These are phyloP conservation scores for Colletotrichum spinosum DNA, from an alignment of 2,329 filamentous ascomycete species.

Conservation along the genomic window DNA sequence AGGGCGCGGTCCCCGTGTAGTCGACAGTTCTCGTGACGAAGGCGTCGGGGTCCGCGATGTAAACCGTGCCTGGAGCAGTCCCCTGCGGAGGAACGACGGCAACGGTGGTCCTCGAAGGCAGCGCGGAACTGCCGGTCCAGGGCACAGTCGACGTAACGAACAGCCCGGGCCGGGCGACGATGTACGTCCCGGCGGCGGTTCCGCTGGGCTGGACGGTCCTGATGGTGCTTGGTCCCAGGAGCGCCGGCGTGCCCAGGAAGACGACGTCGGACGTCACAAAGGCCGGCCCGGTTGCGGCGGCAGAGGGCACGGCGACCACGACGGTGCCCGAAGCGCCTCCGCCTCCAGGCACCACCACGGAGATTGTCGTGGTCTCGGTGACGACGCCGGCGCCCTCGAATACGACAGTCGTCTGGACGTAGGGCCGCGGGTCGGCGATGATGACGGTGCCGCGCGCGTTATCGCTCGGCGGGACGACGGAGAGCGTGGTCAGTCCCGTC, in stretches of 20 bases:
- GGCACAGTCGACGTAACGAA: conserved; percentile 33
- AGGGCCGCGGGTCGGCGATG: conserved; percentile 5
- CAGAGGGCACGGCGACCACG: conserved; percentile 16
- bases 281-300: neutral
- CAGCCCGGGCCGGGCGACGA: conserved; percentile 19
- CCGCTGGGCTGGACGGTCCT: conserved; percentile 15
- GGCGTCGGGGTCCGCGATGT: conserved; percentile 20
- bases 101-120: conserved; percentile 11
- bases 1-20: conserved; percentile 1
- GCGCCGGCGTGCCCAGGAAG: conserved; percentile 2
- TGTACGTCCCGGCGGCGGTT: conserved; percentile 28
- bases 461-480: neutral
- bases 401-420: neutral
- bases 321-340: conserved; percentile 17
- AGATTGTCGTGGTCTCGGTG: conserved; percentile 5
- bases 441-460: neutral
- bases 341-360: conserved; percentile 12
- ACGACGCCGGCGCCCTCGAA: neutral
- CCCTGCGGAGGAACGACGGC: conserved; percentile 14
- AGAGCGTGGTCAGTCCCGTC: neutral
- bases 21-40: conserved; percentile 29
- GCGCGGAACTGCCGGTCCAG: neutral
- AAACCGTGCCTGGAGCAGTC: conserved; percentile 26
- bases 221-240: conserved; percentile 8
- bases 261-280: conserved; percentile 21